These are phyloP conservation scores for Stygiomarasmius scandens DNA, from an alignment of 1,284 basidiomycete species.

Conservation along the genomic window DNA sequence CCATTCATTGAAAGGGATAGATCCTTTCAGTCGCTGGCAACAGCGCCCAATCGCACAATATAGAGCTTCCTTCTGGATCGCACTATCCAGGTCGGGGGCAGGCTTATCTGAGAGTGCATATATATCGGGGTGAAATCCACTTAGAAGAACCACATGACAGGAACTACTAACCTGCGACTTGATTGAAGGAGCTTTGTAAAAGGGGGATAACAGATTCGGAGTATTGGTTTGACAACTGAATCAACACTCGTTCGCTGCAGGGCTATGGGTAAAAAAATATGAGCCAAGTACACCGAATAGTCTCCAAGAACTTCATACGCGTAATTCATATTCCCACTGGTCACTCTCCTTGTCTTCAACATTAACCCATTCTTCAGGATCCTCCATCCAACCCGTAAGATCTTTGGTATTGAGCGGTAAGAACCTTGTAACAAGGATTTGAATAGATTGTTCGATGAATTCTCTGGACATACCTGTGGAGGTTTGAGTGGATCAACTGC, in stretches of 20 bases:
- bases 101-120: constrained; percentile 39
- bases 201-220: constrained; percentile 74
- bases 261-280: constrained; percentile 49
- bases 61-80: constrained; percentile 83
- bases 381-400: constrained; percentile 77
- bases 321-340: constrained; percentile 86
- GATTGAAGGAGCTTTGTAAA: constrained; percentile 59
- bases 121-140: constrained; percentile 26
- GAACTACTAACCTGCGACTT: constrained; percentile 51
- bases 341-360: constrained; percentile 84
- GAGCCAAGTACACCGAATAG: constrained; percentile 5
- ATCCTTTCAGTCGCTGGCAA: constrained; percentile 63
- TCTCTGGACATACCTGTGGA: constrained; percentile 68
- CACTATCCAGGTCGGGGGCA: constrained; percentile 57
- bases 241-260: constrained; percentile 85
- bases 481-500: not conserved
- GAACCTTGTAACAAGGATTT: constrained; percentile 78
- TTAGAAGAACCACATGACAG: not conserved
- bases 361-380: constrained; percentile 91
- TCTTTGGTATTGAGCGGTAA: constrained; percentile 81
- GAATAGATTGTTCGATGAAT: constrained; percentile 80
- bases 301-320: constrained; percentile 50
- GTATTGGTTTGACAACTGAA: constrained; percentile 79
- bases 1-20: constrained; percentile 72
- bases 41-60: constrained; percentile 90